A percentile compares a stretch with the other conserved stretches of the same genome.
These are phyloP conservation scores for Suhomyces kilbournensis DNA, from an alignment of 805 yeast species.

Conservation along the genomic window DNA sequence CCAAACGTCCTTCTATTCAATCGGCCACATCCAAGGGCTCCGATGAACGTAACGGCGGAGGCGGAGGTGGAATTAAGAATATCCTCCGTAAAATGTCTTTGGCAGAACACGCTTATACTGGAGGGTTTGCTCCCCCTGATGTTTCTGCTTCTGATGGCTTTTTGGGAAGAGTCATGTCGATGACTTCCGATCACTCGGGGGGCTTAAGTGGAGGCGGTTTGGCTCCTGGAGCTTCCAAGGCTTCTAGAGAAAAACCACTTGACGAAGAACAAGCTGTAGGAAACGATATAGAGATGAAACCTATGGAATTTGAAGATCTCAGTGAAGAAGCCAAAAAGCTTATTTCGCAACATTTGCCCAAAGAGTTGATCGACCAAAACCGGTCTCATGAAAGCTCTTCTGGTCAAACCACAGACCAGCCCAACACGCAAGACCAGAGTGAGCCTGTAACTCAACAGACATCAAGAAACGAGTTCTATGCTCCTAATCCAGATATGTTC, in stretches of 20 bases:
- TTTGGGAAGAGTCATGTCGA: conserved; percentile 34
- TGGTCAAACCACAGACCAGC: background rate
- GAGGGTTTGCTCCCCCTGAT: conserved; percentile 14
- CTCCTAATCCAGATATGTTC: conserved; percentile 47
- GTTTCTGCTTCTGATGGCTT: conserved; percentile 35
- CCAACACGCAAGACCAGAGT: background rate
- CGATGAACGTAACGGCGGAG: conserved; percentile 7
- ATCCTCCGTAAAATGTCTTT: conserved; percentile 36
- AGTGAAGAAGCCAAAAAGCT: conserved; percentile 54
- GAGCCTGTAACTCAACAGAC: conserved; percentile 1
- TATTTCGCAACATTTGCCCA: conserved; percentile 47
- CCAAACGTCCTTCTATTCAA: conserved; percentile 5
- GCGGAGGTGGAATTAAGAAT: conserved; percentile 18
- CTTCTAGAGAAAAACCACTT: conserved; percentile 11
- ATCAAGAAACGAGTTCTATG: conserved; percentile 20
- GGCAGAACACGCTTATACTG: conserved; percentile 28
- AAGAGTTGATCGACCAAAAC: background rate
- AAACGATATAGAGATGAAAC: conserved; percentile 42
- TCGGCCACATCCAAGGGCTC: conserved; percentile 7
- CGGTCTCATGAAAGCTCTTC: background rate
- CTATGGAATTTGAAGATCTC: conserved; percentile 40
- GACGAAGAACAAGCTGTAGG: conserved; percentile 24
- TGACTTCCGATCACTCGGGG: conserved; percentile 19
- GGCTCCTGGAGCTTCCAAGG: conserved; percentile 37
- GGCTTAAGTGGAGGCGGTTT: conserved; percentile 41